Base-by-base conservation (phyloP, 2,329 filamentous ascomycete genomes). In the Macrophomina tecta region DNA sequence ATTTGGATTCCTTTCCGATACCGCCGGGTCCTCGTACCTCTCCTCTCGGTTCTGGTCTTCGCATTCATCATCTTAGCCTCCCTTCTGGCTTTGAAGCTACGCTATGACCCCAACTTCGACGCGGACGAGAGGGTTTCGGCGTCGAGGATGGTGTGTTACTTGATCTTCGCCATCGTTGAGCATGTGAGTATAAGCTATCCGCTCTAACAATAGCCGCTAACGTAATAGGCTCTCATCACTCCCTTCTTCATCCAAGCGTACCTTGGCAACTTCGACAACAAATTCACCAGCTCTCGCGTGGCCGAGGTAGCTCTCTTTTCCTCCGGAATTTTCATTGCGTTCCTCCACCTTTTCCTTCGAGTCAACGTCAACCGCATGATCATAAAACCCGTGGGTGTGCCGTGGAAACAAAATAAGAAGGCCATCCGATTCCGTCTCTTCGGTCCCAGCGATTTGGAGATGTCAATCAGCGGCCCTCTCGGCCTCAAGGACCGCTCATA, bases 111-210 rank as follows among this genome's bases (percentile, higher is more conserved):
- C 14, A 80, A 82, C 16, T 82, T 91, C 61, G 86, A 88, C 46
- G 80, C 83, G 23, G 81, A 84, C 16, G 87, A 91, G 75, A 82
- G 89, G 55, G 83, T 88, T 67, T 82, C 86, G 40, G 89, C 89
- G 4, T 91, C 89, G 6, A 83, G 87, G 68, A 91, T 91, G 87
- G 86, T 90, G 11, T 91, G 90, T 74, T 91, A 89, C 73, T 80
- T 90, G 69, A 76, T 83, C 1, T 75, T 90, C 63, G 86, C 83
- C 16, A 79, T 87, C 65, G 76, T 78, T 86, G 58, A 87, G 83
- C 65, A 87, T 84, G 74, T 80, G 68, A 74, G 89, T 90, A 85
- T 79, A 7, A 30, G 45, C 8, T 48, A 11, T 23, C 23, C 3
- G 23, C 42, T 5, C 5, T 5, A 28, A 16, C 3, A 42, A 46